Conservation (phyloP, 2,329 filamentous ascomycete genomes). For the Microdochium bolleyi region DNA sequence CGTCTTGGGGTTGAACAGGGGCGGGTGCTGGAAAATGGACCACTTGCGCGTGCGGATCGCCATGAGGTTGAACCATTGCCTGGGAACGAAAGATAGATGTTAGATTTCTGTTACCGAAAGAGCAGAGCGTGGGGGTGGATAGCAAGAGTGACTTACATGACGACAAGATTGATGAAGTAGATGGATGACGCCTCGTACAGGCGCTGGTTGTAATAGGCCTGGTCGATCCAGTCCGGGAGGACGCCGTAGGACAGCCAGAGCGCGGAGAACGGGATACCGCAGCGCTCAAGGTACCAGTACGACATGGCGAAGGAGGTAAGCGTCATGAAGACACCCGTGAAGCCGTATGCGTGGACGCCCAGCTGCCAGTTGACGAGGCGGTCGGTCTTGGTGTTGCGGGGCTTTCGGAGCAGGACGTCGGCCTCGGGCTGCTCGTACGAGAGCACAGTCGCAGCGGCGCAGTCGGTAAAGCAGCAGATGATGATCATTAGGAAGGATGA, state of each 20-base stretch:
- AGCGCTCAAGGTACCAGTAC: constrained; percentile 56
- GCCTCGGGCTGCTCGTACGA: constrained; percentile 73
- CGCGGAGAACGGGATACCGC: constrained; percentile 55
- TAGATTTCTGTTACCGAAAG: neutral
- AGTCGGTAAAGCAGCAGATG: constrained; percentile 71
- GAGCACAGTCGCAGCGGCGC: constrained; percentile 61
- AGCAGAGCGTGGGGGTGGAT: neutral
- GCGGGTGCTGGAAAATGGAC: constrained; percentile 65
- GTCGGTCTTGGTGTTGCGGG: constrained; percentile 61
- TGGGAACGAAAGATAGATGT: constrained; percentile 3
- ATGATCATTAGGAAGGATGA: constrained; percentile 67
- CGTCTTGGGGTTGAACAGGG: constrained; percentile 54
- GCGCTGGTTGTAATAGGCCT: constrained; percentile 44
- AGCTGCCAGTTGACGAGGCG: constrained; percentile 67
- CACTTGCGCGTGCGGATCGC: constrained; percentile 58
- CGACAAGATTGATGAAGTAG: constrained; percentile 73
- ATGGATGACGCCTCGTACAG: constrained; percentile 62
- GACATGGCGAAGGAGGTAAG: constrained; percentile 54
- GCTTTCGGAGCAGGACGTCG: constrained; percentile 62
- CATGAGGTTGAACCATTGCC: constrained; percentile 70
- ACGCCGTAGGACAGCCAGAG: constrained; percentile 63
- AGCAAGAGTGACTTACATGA: constrained; percentile 55
- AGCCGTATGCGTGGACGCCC: constrained; percentile 63
- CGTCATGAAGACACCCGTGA: constrained; percentile 59
- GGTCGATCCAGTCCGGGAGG: constrained; percentile 38